Percentiles rank a stretch among this genome's conserved stretches.
Evolutionary conservation across 257 asterid species (phyloP).

Genomic region (Cynanchum wilfordii): DNA sequence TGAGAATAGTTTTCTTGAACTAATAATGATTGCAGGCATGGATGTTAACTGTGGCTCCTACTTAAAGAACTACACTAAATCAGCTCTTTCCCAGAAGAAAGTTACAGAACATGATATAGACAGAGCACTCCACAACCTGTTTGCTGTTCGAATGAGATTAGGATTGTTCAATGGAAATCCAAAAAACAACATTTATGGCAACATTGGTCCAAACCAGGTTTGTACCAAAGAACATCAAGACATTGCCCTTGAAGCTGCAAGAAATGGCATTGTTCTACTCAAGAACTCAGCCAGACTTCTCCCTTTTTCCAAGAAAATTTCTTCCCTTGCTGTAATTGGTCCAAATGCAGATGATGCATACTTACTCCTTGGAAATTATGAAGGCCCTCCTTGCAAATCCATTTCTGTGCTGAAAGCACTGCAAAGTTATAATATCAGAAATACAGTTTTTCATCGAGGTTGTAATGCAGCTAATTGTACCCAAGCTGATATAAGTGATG

Average conservation of each 20-base stretch:
- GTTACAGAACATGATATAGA: conserved; percentile 40
- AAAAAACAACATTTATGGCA: conserved; percentile 35
- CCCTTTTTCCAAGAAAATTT: conserved; percentile 49
- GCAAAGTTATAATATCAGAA: conserved; percentile 35
- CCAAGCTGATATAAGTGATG: conserved; percentile 33
- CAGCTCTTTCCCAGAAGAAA: conserved; percentile 57
- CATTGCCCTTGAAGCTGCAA: conserved; percentile 72
- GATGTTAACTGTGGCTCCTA: conserved; percentile 75
- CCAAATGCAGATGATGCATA: conserved; percentile 53
- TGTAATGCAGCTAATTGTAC: conserved; percentile 52
- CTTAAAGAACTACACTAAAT: conserved; percentile 56
- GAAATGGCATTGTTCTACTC: conserved; percentile 72
- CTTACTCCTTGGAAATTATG: conserved; percentile 58
- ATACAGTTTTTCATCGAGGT: conserved; percentile 34
- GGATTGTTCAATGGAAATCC: conserved; percentile 77
- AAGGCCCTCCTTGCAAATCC: conserved; percentile 69
- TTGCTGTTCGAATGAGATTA: conserved; percentile 68
- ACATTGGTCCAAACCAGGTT: conserved; percentile 48
- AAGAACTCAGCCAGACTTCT: conserved; percentile 65
- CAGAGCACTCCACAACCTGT: conserved; percentile 79
- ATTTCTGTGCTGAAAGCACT: conserved; percentile 45
- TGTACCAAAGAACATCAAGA: conserved; percentile 61
- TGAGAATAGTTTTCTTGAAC: background rate
- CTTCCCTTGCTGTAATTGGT: conserved; percentile 68
- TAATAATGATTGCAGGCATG: conserved; percentile 52